Evolutionary conservation across 2,329 filamentous ascomycete genomes (phyloP).

Genomic region (Epichloe amarillans): DNA sequence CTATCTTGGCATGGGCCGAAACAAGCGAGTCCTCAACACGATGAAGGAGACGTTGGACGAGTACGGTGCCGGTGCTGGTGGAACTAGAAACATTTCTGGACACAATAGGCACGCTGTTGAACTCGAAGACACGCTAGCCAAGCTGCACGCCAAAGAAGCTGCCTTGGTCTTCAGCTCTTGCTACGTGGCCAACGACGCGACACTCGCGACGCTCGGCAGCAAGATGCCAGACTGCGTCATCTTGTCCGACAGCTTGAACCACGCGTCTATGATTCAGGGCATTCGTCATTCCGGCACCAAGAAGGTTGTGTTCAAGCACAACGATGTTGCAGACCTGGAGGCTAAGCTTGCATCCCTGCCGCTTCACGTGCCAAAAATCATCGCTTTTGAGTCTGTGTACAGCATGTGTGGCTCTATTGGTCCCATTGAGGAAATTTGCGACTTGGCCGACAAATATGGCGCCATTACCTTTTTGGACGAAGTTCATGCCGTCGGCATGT

Average conservation of each 20-base stretch:
- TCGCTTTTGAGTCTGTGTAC: constrained; percentile 97
- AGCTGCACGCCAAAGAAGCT: constrained; percentile 81
- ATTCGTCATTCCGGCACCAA: constrained; percentile 94
- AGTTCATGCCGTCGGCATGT: constrained; percentile 98
- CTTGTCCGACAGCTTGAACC: constrained; percentile 92
- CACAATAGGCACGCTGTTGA: constrained; percentile 90
- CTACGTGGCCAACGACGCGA: constrained; percentile 97
- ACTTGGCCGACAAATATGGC: constrained; percentile 93
- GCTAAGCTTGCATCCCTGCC: constrained; percentile 82
- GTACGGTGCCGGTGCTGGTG: constrained; percentile 89
- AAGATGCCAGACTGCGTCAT: constrained; percentile 96
- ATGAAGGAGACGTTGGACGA: constrained; percentile 95
- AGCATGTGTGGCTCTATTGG: constrained; percentile 98
- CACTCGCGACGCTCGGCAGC: constrained; percentile 88
- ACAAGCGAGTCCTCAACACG: constrained; percentile 67
- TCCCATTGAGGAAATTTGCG: constrained; percentile 89
- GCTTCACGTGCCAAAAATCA: constrained; percentile 82
- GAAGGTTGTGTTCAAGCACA: constrained; percentile 98
- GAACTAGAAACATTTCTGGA: constrained; percentile 93
- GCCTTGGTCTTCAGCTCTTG: constrained; percentile 94
- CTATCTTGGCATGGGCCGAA: constrained; percentile 95
- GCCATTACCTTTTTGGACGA: constrained; percentile 97
- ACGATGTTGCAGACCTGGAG: constrained; percentile 87
- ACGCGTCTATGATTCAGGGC: constrained; percentile 98
- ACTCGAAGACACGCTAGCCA: constrained; percentile 70